Evolutionary conservation across 1,284 basidiomycete genomes (phyloP), one percentile per base, ranked within the genome.

Genomic region (Ceratobasidium sp.): DNA sequence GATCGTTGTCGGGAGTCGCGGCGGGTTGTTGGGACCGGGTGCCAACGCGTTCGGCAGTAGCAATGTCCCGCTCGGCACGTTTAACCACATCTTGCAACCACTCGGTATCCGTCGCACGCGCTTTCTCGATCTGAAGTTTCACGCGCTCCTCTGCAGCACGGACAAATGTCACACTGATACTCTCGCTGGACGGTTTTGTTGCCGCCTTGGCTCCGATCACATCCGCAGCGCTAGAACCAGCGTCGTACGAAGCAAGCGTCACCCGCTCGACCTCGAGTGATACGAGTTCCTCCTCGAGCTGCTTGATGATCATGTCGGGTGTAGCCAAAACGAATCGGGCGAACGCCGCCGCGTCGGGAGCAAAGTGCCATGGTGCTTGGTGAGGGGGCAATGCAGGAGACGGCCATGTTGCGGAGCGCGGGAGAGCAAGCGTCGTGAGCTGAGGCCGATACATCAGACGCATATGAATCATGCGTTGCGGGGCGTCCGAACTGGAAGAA

Each of bases 291-390:
- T 83, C 85, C 0, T 88, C 86, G 16, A 98, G 87, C 79, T 95
- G 91, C 13, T 85, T 80, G 56, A 92, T 85, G 77, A 98, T 87
- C 80, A 96, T 92, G 6, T 89, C 86, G 0, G 97, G 95, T 0
- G 96, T 94, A 13, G 95, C 96, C 24, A 99, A 89, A 94, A 98
- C 98, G 83, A 98, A 98, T 79, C 95, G 96, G 46, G 96, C 88
- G 81, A 92, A 98, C 24, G 86, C 84, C 78, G 92, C 90, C 31
- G 98, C 93, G 80, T 98, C 95, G 0, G 96, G 98, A 24, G 96
- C 87, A 84, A 99, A 98, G 81, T 98, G 89, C 85, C 96, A 98
- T 7, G 97, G 96, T 0, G 95, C 94, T 79, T 94, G 89, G 78
- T 96, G 93, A 16, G 94, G 92, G 11, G 93, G 91, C n/a, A 98